These are phyloP conservation scores for Poteriospumella lacustris DNA, from an alignment of 108 stramenopile species.

Conservation along the genomic window DNA sequence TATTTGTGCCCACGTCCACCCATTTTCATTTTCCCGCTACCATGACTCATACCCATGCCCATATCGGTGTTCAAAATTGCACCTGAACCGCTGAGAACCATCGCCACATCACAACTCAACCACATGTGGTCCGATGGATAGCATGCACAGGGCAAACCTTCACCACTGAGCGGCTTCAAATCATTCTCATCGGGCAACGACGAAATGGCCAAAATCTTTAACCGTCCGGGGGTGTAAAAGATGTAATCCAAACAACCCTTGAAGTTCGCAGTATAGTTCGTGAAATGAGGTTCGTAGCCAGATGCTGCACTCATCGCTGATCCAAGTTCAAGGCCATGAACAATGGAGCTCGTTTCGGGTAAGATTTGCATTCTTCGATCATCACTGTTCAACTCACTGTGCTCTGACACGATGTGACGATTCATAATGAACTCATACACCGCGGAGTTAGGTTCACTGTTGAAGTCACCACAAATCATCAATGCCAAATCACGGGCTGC, in stretches of 20 bases:
- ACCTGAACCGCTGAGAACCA: neutral
- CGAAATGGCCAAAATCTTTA: constrained; percentile 77
- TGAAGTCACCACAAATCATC: constrained; percentile 96
- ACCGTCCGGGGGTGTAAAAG: constrained; percentile 77
- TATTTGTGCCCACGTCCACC: too few relatives aligned
- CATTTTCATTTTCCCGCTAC: too few relatives aligned
- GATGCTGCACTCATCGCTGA: constrained; percentile 84
- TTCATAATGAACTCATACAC: constrained; percentile 86
- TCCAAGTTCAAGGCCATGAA: constrained; percentile 74
- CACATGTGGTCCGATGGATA: constrained; percentile 91
- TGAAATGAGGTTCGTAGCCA: constrained; percentile 85
- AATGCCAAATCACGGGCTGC: constrained; percentile 76
- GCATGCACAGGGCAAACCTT: constrained; percentile 85
- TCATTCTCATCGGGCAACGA: constrained; percentile 69
- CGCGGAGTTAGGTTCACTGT: constrained; percentile 88
- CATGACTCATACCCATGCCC: too few relatives aligned
- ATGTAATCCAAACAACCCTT: constrained; percentile 92
- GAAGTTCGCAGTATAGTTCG: constrained; percentile 87
- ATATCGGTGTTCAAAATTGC: too few relatives aligned
- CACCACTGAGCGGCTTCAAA: constrained; percentile 56
- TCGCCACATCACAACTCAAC: constrained; percentile 46
- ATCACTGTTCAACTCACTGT: constrained; percentile 70
- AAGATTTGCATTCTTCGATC: neutral
- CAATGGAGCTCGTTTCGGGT: constrained; percentile 36
- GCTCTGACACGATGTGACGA: constrained; percentile 61